Base-by-base conservation (phyloP, 2,329 filamentous ascomycete species). In the Fusarium fujikuroi region DNA sequence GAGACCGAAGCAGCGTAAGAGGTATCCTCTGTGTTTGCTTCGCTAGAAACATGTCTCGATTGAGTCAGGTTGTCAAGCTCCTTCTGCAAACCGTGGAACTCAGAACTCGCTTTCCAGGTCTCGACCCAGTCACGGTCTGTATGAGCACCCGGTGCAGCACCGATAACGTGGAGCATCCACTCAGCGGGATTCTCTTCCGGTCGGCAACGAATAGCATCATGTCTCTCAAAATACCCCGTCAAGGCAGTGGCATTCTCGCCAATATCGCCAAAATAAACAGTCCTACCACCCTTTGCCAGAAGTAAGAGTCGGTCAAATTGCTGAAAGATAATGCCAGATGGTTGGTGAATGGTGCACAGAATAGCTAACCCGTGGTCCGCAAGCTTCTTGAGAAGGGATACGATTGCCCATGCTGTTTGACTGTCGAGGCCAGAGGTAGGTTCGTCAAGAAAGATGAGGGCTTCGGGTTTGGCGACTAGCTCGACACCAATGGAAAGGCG, bases 171-270 rank as follows among this genome's bases (percentile, higher is more conserved):
- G 1, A 75, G 56, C 69, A 75, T 75, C 62, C 63, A 74, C 28
- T 75, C 93, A 43, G 93, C 93, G 3, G 93, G 93, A 80, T 96
- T 96, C 32, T 91, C 92, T 10, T 88, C 88, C 2, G 83, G 74
- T 2, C 89, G 90, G 80, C 92, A 95, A 36, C 85, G 79, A 25
- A 83, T 84, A 1, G 90, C 91, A 54, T 92, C 91, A 73, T 94
- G 90, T 46, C 88, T 86, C 79, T 93, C 92, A 75, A 96, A 95
- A 81, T 96, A 96, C 56, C 85, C 84, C 2, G 89, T 92, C 75
- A 96, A 82, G 2, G 85, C 88, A 66, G 87, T 83, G 2, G 92
- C 92, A 79, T 92, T 91, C 69, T 91, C 81, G 69, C 93, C 93
- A 66, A 95, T 90, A 4, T 93, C 89, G 53, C 71, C 72, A 32